Evolutionary conservation across 73 alveolate genomes (phyloP).

Genomic region (Paramecium sonneborni): DNA sequence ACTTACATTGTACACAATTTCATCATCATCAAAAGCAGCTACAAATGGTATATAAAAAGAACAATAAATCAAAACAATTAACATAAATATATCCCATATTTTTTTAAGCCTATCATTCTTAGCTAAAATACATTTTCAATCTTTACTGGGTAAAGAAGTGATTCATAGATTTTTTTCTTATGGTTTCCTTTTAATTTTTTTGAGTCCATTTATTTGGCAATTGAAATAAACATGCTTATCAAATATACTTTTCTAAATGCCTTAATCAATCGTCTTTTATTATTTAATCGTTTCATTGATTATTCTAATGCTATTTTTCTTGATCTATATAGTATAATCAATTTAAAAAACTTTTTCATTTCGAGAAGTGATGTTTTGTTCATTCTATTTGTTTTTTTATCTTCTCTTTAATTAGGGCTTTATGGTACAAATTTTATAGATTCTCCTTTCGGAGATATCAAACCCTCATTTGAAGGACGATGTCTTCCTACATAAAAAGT

Average conservation of each 20-base stretch:
- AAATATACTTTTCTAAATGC: neutral
- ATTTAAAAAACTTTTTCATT: neutral
- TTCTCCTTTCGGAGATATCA: neutral
- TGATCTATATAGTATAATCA: neutral
- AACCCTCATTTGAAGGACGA: neutral
- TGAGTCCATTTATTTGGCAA: neutral
- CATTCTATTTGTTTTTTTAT: neutral
- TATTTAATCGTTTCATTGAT: neutral
- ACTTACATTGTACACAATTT: neutral
- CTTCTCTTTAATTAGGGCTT: neutral
- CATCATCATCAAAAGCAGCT: neutral
- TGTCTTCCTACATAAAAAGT: neutral
- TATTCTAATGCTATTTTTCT: neutral
- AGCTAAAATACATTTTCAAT: neutral
- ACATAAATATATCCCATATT: constrained; percentile 25
- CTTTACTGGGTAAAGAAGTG: constrained; percentile 6
- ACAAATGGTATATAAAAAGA: neutral
- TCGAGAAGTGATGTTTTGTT: neutral
- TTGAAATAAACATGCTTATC: neutral
- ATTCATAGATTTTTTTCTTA: neutral
- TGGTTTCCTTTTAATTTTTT: neutral
- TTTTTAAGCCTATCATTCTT: constrained; percentile 6
- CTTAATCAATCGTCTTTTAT: neutral
- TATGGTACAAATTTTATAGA: neutral
- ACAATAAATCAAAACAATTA: neutral